Percentiles rank a stretch among this genome's conserved stretches.
phyloP scores from a whole-genome alignment of 2,329 filamentous ascomycete species.

The Aspergillus clavatus region DNA sequence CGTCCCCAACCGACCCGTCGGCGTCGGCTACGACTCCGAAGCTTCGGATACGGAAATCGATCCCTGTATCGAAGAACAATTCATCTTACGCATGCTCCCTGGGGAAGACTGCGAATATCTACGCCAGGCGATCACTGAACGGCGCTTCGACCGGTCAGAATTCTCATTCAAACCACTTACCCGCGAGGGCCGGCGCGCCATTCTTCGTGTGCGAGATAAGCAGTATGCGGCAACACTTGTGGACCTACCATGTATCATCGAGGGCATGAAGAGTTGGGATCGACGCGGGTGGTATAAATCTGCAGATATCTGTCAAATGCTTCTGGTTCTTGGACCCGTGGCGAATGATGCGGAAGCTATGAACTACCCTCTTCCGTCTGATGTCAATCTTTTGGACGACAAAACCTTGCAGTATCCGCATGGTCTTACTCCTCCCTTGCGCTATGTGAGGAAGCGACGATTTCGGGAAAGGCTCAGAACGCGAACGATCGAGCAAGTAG shows the following conservation, averaged over 20 bases:
- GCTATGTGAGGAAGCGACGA: conserved; percentile 73
- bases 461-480: conserved; percentile 80
- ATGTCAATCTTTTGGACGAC: conserved; percentile 56
- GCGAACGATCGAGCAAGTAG: conserved; percentile 78
- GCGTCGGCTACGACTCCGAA: conserved; percentile 94
- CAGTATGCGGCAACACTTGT: conserved; percentile 74
- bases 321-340: conserved; percentile 69
- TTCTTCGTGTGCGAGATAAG: conserved; percentile 64
- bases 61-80: conserved; percentile 82
- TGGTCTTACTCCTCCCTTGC: conserved; percentile 82
- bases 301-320: conserved; percentile 84
- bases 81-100: conserved; percentile 81
- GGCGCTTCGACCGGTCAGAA: conserved; percentile 74
- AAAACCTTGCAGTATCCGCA: conserved; percentile 71
- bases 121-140: conserved; percentile 67
- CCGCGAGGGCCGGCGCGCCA: conserved; percentile 64
- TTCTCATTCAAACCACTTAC: conserved; percentile 73
- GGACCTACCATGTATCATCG: conserved; percentile 79
- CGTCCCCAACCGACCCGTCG: conserved; percentile 63
- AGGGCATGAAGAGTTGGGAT: conserved; percentile 92
- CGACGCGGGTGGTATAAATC: conserved; percentile 83
- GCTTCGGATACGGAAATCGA: conserved; percentile 85
- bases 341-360: conserved; percentile 62
- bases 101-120: conserved; percentile 84
- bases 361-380: conserved; percentile 62